A percentile compares a stretch with the other conserved stretches of the same genome.
phyloP scores from a whole-genome alignment of 2,329 filamentous ascomycete genomes.

The Cercospora janseana region DNA sequence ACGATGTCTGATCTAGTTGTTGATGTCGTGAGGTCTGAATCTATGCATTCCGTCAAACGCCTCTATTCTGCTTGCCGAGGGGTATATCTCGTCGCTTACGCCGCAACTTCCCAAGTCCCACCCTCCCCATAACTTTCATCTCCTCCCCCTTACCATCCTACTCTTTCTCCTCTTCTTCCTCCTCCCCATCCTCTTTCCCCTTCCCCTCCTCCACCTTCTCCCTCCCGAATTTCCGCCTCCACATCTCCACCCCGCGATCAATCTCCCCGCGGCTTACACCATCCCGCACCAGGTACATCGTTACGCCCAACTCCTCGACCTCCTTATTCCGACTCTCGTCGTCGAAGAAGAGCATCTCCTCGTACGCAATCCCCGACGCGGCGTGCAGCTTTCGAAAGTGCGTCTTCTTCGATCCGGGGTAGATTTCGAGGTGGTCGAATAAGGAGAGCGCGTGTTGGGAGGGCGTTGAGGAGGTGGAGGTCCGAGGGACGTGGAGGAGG shows the following conservation, averaged over 20 bases:
- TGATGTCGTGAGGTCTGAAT: too few relatives aligned
- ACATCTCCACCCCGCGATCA: slow-evolving; percentile 74
- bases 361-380: slow-evolving; percentile 67
- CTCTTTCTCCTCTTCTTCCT: neutral
- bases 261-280: slow-evolving; percentile 75
- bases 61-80: too few relatives aligned
- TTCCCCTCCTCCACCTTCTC: slow-evolving; percentile 43
- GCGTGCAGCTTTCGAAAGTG: slow-evolving; percentile 76
- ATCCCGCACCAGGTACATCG: slow-evolving; percentile 77
- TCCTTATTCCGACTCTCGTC: slow-evolving; percentile 85
- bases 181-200: neutral
- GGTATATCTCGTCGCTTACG: too few relatives aligned
- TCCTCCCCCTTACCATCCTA: neutral
- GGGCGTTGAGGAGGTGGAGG: slow-evolving; percentile 31
- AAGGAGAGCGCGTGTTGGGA: slow-evolving; percentile 43
- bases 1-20: too few relatives aligned
- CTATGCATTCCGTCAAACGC: too few relatives aligned
- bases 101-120: too few relatives aligned
- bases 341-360: slow-evolving; percentile 94
- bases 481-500: slow-evolving; percentile 65
- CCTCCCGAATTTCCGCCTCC: slow-evolving; percentile 74
- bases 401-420: slow-evolving; percentile 75
- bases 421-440: slow-evolving; percentile 54
- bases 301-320: slow-evolving; percentile 75
- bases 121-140: neutral